phyloP scores from a whole-genome alignment of 2,329 filamentous ascomycete genomes.

The Hymenoscyphus occultus region DNA sequence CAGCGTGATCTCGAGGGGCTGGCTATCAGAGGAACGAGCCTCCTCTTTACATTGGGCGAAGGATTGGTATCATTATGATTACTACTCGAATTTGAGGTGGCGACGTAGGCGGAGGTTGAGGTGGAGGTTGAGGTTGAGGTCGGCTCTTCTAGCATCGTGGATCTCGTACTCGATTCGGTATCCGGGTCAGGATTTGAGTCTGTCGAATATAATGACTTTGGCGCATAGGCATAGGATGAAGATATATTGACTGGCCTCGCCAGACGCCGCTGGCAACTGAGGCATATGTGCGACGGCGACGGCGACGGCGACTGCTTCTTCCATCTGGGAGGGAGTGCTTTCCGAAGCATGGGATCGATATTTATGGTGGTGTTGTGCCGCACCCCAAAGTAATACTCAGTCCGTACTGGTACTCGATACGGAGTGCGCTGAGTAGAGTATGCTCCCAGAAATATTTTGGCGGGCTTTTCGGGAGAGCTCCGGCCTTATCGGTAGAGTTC shows the following conservation, averaged over 20 bases:
- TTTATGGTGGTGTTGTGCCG: not conserved
- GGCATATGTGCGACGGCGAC: constrained; percentile 32
- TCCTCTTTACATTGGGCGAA: not conserved
- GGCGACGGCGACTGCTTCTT: constrained; percentile 12
- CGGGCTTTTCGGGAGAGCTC: too few species aligned
- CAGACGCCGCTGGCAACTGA: constrained; percentile 34
- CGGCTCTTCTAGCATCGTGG: not conserved
- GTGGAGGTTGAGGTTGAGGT: not conserved
- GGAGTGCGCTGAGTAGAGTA: too few species aligned
- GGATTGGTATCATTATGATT: not conserved
- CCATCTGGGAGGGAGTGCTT: not conserved
- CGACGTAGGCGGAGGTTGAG: too few species aligned
- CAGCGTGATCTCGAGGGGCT: not conserved
- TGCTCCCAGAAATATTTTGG: too few species aligned
- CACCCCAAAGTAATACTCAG: too few species aligned
- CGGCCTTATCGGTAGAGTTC: too few species aligned
- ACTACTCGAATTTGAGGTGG: not conserved
- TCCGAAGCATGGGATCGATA: constrained; percentile 1
- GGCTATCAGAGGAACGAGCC: not conserved
- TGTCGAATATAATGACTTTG: not conserved
- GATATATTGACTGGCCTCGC: constrained; percentile 15
- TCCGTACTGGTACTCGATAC: too few species aligned
- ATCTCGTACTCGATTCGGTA: not conserved
- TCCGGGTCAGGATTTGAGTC: not conserved
- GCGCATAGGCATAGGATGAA: not conserved